These are phyloP conservation scores for Pterocarpus santalinus DNA, from an alignment of 306 rosid genomes.

Conservation along the genomic window DNA sequence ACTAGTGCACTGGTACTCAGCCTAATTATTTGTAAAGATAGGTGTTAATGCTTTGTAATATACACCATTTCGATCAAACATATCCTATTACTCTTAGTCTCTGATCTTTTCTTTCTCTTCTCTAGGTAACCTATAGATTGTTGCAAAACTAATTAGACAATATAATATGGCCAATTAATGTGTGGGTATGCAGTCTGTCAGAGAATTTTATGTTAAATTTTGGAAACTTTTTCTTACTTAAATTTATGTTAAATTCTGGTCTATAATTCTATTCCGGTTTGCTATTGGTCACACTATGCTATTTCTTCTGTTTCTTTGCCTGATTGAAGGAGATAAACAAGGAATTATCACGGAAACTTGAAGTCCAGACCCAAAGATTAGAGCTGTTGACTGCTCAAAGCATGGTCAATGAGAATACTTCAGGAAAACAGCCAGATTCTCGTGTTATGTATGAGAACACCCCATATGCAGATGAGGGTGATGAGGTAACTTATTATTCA, in stretches of 20 bases:
- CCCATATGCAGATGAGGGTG: conserved; percentile 93
- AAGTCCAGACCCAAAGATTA: conserved; percentile 93
- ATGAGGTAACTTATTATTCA: conserved; percentile 69
- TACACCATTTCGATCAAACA: not conserved
- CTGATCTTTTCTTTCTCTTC: not conserved
- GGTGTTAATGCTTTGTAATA: not conserved
- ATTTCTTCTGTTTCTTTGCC: conserved; percentile 46
- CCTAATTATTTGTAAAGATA: not conserved
- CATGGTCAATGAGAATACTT: conserved; percentile 72
- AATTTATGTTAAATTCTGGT: not conserved
- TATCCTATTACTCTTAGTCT: not conserved
- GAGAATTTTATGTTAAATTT: not conserved
- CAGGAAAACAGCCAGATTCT: conserved; percentile 65
- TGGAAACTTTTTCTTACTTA: not conserved
- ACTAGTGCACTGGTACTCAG: too few relatives aligned
- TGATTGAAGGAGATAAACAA: conserved; percentile 78
- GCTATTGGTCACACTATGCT: conserved; percentile 11
- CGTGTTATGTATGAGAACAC: conserved; percentile 58
- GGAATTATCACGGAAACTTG: conserved; percentile 85
- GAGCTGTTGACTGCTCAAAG: conserved; percentile 93
- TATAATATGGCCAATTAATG: not conserved
- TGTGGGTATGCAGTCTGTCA: not conserved
- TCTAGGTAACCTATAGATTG: not conserved
- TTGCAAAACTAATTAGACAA: not conserved
- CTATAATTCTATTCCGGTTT: not conserved